These are phyloP conservation scores for Massariosphaeria phaeospora DNA, from an alignment of 495 filamentous ascomycete genomes.

Conservation along the genomic window DNA sequence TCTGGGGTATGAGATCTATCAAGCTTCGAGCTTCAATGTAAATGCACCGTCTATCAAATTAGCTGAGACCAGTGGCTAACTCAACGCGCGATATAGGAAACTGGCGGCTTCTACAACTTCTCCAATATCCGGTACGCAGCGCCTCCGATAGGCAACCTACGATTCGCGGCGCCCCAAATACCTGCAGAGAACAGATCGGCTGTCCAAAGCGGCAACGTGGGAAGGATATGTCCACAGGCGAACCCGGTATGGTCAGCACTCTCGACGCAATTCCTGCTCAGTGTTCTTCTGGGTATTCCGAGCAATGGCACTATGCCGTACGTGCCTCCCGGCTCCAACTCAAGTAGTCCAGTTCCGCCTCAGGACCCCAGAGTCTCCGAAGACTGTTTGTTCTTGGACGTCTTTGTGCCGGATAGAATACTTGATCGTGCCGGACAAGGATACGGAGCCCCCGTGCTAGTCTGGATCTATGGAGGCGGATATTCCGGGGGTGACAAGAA, in stretches of 20 bases:
- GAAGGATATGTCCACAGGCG: slow-evolving; percentile 30
- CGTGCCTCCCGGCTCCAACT: slow-evolving; percentile 6
- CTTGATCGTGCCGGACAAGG: slow-evolving; percentile 8
- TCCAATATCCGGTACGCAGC: slow-evolving; percentile 33
- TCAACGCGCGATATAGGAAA: slow-evolving; percentile 13
- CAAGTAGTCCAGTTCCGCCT: not conserved
- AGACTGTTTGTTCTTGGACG: slow-evolving; percentile 35
- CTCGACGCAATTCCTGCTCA: slow-evolving; percentile 2
- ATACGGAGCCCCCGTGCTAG: slow-evolving; percentile 23
- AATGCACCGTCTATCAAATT: not conserved
- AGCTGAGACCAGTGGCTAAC: not conserved
- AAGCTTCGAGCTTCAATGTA: slow-evolving; percentile 30
- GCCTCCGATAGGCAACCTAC: slow-evolving; percentile 25
- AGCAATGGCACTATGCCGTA: slow-evolving; percentile 9
- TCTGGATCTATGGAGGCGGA: slow-evolving; percentile 35
- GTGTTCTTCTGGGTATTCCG: slow-evolving; percentile 1
- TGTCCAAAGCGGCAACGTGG: slow-evolving; percentile 18
- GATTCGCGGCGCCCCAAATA: slow-evolving; percentile 23
- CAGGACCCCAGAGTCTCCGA: slow-evolving; percentile 16
- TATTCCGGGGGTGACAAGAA: slow-evolving; percentile 23
- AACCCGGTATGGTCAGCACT: slow-evolving; percentile 4
- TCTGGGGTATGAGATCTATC: slow-evolving; percentile 28
- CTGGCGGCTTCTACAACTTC: slow-evolving; percentile 33
- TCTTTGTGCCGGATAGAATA: slow-evolving; percentile 27
- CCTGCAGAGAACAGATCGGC: slow-evolving; percentile 21